These are phyloP conservation scores for Rubia occidens DNA, from an alignment of 305 asterid species.

Conservation along the genomic window DNA sequence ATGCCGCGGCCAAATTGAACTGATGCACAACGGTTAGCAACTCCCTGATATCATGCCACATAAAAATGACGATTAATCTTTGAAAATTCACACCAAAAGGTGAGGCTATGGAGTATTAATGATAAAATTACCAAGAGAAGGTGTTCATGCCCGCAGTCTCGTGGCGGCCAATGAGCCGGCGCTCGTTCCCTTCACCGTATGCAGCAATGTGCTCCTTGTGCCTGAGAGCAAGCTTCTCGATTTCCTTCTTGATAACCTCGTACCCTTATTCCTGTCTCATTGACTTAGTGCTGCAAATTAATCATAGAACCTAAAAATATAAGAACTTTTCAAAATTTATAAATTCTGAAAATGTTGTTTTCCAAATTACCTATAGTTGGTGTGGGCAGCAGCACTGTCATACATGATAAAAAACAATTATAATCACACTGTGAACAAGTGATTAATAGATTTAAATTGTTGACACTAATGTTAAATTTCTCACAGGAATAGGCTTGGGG, in stretches of 20 bases:
- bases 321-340: neutral
- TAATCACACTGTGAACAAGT: neutral
- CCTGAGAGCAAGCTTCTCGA: conserved; percentile 56
- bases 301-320: neutral
- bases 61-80: neutral
- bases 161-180: conserved; percentile 78
- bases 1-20: conserved; percentile 82
- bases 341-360: neutral
- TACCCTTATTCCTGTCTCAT: conserved; percentile 76
- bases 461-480: neutral
- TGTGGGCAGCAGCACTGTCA: conserved; percentile 92
- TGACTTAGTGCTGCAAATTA: conserved; percentile 56
- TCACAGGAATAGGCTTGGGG: conserved; percentile 74
- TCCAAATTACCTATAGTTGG: conserved; percentile 56
- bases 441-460: neutral
- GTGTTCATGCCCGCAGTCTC: conserved; percentile 67
- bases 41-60: conserved; percentile 38
- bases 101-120: neutral
- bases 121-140: conserved; percentile 50
- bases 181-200: conserved; percentile 89
- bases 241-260: conserved; percentile 78
- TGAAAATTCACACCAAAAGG: neutral
- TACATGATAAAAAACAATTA: neutral
- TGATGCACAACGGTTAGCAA: conserved; percentile 86
- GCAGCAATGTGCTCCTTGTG: conserved; percentile 89